Percentiles rank a stretch among this genome's conserved stretches.
Conservation (phyloP, 768 basidiomycete species). For the Tephrocybe rancida region DNA sequence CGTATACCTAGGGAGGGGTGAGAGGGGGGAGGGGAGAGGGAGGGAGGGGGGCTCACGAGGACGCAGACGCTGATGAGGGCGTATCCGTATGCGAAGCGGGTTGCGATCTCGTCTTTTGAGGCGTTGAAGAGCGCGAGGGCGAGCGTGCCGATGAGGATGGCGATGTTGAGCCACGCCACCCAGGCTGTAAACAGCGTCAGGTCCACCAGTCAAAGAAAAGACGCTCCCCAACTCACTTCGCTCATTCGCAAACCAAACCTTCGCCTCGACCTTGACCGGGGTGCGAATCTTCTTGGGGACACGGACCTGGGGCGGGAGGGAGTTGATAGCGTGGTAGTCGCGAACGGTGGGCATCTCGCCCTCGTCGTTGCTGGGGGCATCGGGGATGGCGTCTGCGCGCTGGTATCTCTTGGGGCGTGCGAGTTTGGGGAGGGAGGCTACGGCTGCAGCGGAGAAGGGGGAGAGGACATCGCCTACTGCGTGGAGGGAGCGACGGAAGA, state of each 20-base stretch:
- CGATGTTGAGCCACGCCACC: slow-evolving; percentile 89
- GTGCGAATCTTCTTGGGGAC: slow-evolving; percentile 84
- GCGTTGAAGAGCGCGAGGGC: slow-evolving; percentile 89
- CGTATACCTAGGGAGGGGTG: slow-evolving; percentile 65
- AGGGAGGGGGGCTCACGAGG: slow-evolving; percentile 45
- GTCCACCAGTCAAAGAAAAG: background rate
- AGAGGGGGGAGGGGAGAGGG: background rate
- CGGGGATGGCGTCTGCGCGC: slow-evolving; percentile 75
- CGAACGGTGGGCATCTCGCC: slow-evolving; percentile 63
- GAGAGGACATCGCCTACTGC: slow-evolving; percentile 56
- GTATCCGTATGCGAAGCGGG: slow-evolving; percentile 82
- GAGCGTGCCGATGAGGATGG: slow-evolving; percentile 82
- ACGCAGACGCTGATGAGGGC: slow-evolving; percentile 76
- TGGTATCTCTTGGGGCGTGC: slow-evolving; percentile 54
- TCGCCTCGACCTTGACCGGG: slow-evolving; percentile 86
- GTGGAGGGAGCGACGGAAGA: slow-evolving; percentile 64
- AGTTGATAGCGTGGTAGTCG: slow-evolving; percentile 77
- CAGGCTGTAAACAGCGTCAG: slow-evolving; percentile 56
- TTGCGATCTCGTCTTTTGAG: slow-evolving; percentile 69
- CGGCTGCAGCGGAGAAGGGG: slow-evolving; percentile 73
- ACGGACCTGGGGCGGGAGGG: slow-evolving; percentile 62
- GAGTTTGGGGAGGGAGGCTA: slow-evolving; percentile 47
- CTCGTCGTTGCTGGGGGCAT: slow-evolving; percentile 47
- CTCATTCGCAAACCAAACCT: slow-evolving; percentile 98
- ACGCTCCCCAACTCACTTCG: slow-evolving; percentile 56